Evolutionary conservation across 2,329 filamentous ascomycete genomes (phyloP), one percentile per base, ranked within the genome.

Genomic region (Aspergillus sp.): DNA sequence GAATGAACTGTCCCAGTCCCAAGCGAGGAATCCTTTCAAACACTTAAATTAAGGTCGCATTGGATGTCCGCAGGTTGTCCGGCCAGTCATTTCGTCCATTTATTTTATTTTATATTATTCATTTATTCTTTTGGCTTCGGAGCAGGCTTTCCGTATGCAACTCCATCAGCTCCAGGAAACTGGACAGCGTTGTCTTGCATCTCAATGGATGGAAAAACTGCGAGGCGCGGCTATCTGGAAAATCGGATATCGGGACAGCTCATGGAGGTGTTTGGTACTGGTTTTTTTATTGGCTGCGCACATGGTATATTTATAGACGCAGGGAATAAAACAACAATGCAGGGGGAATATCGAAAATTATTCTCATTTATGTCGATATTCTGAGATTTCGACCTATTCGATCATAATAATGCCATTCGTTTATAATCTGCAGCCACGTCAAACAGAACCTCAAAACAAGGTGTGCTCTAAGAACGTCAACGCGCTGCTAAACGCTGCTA

Each of bases 391-490:
- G 26, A 1, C 26, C 26, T 30, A 1, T 30, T 30, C 26, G 4
- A 30, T 9, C 4, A 4, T 9, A 30, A 30, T 30, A 30, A 30
- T 30, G 26, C 8, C 26, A 30, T 9, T 30, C 26, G 26, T 9
- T 30, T 9, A 30, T 30, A 30, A 30, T 30, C 26, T 30, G 26
- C 26, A 30, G 17, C 30, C 34, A 34, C 13, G 32, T 18, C 41
- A 22, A 39, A 24, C 15, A 38, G 38, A 36, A 45, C 20, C 48
- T 48, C 30, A 44, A 55, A 49, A 58, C 48, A 53, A 58, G 51
- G 50, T 55, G 41, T 24, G 38, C 44, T 51, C 49, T 49, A 49
- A 38, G 15, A 44, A 57, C 30, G 45, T 55, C 42, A 48, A 44
- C 32, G 15, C 47, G 44, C 24, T 54, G 42, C 22, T 54, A 51